Evolutionary conservation across 371 early-diverging fungal genomes (phyloP), one percentile per base, ranked within the genome.

Genomic region (Haplosporangium sp.): DNA sequence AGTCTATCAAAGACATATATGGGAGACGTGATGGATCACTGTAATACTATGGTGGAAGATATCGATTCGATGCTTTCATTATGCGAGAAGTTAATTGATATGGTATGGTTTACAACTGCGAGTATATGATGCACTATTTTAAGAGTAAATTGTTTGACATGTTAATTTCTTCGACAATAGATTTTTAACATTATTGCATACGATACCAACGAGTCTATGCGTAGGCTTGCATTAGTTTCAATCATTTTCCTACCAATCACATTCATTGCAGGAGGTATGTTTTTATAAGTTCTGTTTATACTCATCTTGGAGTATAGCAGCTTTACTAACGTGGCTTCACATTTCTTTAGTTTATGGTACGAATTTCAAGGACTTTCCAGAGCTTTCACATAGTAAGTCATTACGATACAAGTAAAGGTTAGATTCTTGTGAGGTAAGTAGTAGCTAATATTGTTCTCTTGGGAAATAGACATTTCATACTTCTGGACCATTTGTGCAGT

Each of bases 131-230:
- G 5, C 17, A 13, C 44, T 44, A 9, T 11, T 11, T 35, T 4
- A 7, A 57, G 58, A 11, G 50, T 27, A n/a, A 44, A 57, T 47
- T n/a, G 27, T 34, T 2, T 64, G 37, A 11, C 19, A 27, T 8
- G 0, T 17, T 40, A 27, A 17, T 44, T 35, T 42, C 20, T 34
- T 61, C 40, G 27, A 27, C 27, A 27, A 50, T 52, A 83, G 85
- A 82, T 84, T 56, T 86, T 86, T 59, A 86, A 86, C 61, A 55
- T 79, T 37, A 75, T 86, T 61, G 68, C 85, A 6, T 84, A 82
- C 45, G 77, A 83, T 45, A 86, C 86, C 10, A 86, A 86, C 58
- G 85, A 85, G 61, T 78, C 77, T 3, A 86, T 86, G 86, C 69
- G 69, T 7, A 62, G 50, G 5, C 65, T 86, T 4, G 74, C 84